Conservation (phyloP, 495 filamentous ascomycete genomes). For the Aspergillus mulundensis region DNA sequence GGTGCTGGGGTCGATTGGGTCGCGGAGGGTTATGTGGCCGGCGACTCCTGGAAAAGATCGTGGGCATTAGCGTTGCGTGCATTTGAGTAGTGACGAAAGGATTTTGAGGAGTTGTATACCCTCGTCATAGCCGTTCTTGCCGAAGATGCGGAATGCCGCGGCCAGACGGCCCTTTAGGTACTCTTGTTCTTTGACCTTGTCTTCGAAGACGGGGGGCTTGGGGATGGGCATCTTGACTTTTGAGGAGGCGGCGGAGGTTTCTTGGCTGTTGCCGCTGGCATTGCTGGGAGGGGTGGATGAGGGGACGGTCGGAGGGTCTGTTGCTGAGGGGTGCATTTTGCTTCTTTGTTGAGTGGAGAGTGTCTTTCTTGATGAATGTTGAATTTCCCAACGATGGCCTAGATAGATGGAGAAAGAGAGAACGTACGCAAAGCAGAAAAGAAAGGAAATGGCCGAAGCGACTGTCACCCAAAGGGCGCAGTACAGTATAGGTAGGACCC, state of each 20-base stretch:
- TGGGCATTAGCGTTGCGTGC: too few relatives aligned
- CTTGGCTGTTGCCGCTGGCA: slow-evolving; percentile 25
- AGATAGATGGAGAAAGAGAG: neutral
- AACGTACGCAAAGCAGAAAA: too few relatives aligned
- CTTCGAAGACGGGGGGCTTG: slow-evolving; percentile 51
- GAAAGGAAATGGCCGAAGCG: too few relatives aligned
- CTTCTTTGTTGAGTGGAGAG: neutral
- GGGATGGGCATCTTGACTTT: slow-evolving; percentile 49
- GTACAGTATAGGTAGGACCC: neutral
- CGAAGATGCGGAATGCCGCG: slow-evolving; percentile 66
- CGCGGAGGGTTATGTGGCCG: slow-evolving; percentile 59
- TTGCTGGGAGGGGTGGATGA: slow-evolving; percentile 1
- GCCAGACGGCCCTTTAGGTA: slow-evolving; percentile 64
- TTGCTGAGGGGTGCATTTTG: slow-evolving; percentile 28
- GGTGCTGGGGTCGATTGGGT: slow-evolving; percentile 61
- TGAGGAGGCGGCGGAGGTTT: slow-evolving; percentile 25
- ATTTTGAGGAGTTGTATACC: too few relatives aligned
- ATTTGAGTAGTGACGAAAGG: too few relatives aligned
- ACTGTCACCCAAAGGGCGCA: neutral
- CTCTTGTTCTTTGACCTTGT: slow-evolving; percentile 58
- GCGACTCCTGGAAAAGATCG: slow-evolving; percentile 55
- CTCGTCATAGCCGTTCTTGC: slow-evolving; percentile 63
- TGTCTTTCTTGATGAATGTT: neutral
- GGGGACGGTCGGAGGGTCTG: slow-evolving; percentile 19
- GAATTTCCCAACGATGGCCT: too few relatives aligned